Base-by-base conservation (phyloP, 129 eudicot species). In the Dittrichia graveolens region DNA sequence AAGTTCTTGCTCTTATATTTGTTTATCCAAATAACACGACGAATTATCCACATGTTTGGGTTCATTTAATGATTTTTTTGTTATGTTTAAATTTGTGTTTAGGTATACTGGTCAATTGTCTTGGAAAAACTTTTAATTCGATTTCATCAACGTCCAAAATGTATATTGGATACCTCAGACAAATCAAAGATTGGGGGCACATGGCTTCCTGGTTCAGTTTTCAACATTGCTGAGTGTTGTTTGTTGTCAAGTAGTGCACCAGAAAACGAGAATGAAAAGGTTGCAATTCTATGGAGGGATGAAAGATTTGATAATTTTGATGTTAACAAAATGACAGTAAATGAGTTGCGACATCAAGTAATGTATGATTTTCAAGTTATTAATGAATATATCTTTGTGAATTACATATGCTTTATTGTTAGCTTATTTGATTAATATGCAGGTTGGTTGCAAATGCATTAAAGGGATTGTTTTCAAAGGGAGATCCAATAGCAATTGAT, bases 391-490 rank as follows among this genome's bases (percentile, higher is more conserved):
- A 11, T 56, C 52, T 12, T 11, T 45, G 47, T n/a, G 7, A 59
- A 67, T 62, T 5, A 6, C 4, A 35, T 59, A 11, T 61, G 2
- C 15, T 67, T 5, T 43, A 5, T 6, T 1, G 40, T 2, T 57
- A 14, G n/a, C 14, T 48, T 73, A 35, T 60, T 15, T 60, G 42
- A 15, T 45, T 31, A 72, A 60, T 62, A 4, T 12, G 46, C 84
- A 95, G 97, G 96, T 61, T 95, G 79, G 94, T 90, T 46, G 97
- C 97, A 53, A 86, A 87, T 83, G 91, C 99, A 67, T 78, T 95
- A 62, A 90, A 76, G 71, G 38, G 69, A 38, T 41, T 64, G 76
- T 95, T 86, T 85, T 44, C 84, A 48, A 86, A 70, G 85, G 99
- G 96, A 75, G 97, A 90, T 79, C 86, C 88, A 4, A 88, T 95